A percentile compares a stretch with the other conserved stretches of the same genome.
These are phyloP conservation scores for Xeromyces bisporus DNA, from an alignment of 495 filamentous ascomycete species.

Conservation along the genomic window DNA sequence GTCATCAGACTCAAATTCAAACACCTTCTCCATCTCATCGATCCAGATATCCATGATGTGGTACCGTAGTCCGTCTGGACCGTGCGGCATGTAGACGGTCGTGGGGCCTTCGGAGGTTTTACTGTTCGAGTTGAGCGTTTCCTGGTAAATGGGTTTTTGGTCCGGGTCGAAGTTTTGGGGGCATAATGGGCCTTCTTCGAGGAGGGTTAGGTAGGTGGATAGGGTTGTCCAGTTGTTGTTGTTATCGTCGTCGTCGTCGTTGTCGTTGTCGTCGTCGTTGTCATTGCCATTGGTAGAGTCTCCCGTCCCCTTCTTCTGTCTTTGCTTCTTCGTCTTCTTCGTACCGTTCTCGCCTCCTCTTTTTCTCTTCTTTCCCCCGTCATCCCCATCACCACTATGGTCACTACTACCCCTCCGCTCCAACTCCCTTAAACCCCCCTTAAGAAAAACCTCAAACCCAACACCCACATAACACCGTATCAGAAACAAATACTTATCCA, in stretches of 20 bases:
- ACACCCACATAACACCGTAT: conserved; percentile 60
- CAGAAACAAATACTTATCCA: conserved; percentile 86
- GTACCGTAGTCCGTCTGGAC: conserved; percentile 65
- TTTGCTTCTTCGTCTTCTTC: conserved; percentile 11
- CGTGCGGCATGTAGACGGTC: conserved; percentile 28
- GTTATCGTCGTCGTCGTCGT: conserved; percentile 11
- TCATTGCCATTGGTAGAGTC: conserved; percentile 7
- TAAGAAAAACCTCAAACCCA: conserved; percentile 36
- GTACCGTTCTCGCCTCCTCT: conserved; percentile 12
- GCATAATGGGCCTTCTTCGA: conserved; percentile 27
- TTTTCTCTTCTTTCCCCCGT: conserved; percentile 13
- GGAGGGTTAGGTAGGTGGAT: conserved; percentile 23
- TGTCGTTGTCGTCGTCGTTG: conserved; percentile 5
- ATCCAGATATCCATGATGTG: conserved; percentile 87
- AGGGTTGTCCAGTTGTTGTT: conserved; percentile 25
- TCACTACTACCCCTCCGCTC: no score
- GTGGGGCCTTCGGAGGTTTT: conserved; percentile 12
- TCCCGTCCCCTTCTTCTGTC: conserved; percentile 15
- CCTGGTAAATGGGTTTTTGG: conserved; percentile 10
- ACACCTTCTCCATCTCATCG: conserved; percentile 61
- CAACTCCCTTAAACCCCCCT: conserved; percentile 5
- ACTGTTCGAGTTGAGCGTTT: neutral
- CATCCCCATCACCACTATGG: neutral
- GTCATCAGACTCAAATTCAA: conserved; percentile 32
- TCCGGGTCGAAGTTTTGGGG: conserved; percentile 28